Base-by-base conservation (phyloP, 2,329 filamentous ascomycete genomes). In the Hypoxylon rubiginosum region DNA sequence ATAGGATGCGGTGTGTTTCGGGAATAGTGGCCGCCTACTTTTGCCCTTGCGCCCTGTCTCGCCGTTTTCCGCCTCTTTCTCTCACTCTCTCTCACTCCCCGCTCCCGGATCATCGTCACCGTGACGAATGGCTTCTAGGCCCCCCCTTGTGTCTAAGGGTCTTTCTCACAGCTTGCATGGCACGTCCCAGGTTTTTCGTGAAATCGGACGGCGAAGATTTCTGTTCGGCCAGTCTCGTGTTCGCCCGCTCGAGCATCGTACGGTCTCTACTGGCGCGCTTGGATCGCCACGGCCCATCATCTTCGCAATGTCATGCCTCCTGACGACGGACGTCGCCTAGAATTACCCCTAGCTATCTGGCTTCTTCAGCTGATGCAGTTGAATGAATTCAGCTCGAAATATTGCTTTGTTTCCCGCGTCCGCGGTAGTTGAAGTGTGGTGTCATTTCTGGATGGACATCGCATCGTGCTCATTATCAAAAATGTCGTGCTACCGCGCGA, bases 1-100 rank as follows among this genome's bases (percentile, higher is more conserved):
- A 56, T 19, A 15, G 15, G 15, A 57, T 68, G 62, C 66, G 62
- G 66, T 68, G 62, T 65, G 62, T 62, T 66, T 66, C 58, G 62
- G 54, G 45, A 39, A 30, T 49, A 28, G 46, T n/a, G 2, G 6
- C 13, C 24, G n/a, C n/a, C n/a, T n/a, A n/a, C n/a, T n/a, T n/a
- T n/a, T n/a, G n/a, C n/a, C n/a, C n/a, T n/a, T n/a, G n/a, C n/a
- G n/a, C n/a, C n/a, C n/a, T n/a, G n/a, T n/a, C n/a, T n/a, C n/a
- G 32, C 32, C 32, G 28, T 30, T 9, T 4, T 30, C 28, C 28
- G 32, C 32, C 32, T 11, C 41, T 21, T 10, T 45, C 17, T 17
- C 5, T 41, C 39, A 15, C 17, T 7, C 13, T 17, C 36, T 41
- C 4, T n/a, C 39, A 13, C 39, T 6, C 30, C 45, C 56, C 50